Base-by-base conservation (phyloP, 352 stramenopile genomes). In the Pythium oligandrum region DNA sequence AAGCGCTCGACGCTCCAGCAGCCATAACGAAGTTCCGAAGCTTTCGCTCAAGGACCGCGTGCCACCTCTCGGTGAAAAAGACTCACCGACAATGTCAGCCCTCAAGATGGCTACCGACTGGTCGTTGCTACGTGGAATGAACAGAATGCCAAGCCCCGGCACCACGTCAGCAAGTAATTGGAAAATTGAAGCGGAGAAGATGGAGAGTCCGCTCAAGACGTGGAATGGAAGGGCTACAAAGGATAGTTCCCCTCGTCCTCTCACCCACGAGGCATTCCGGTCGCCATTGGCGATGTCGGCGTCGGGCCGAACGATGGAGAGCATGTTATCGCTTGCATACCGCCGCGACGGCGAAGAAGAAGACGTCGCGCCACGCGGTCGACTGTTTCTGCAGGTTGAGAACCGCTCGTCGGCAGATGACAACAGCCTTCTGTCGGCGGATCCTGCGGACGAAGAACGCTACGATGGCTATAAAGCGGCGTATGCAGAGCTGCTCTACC, bases 391-490 rank as follows among this genome's bases (percentile, higher is more conserved):
- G 17, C 61, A 84, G 40, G 61, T 86, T 34, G 69, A 64, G 43
- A 79, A 71, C 35, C 65, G 59, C 2, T 68, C 67, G 3, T 44
- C 50, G 4, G 73, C 75, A 4, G 59, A 75, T 31, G 74, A 80
- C 5, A 66, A 69, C 26, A 61, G 55, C 38, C 44, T 92, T 40
- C 61, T 92, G 26, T 88, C 80, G 26, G 63, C 61, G 1, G 51
- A 72, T n/a, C 60, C 64, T 5, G 59, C 73, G 17, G 79, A 90
- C 38, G 60, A 83, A 37, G 66, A 68, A 10, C 78, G 77, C 9
- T 93, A 94, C 49, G 82, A 91, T 37, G 46, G 70, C n/a, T 95
- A 95, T 65, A 93, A 93, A 57, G 62, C 77, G 7, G 68, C 79
- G 45, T 93, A 95, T 56, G 84, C 79, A 1, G 82, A 92, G 42